Evolutionary conservation across 2,329 filamentous ascomycete species (phyloP), one percentile per base, ranked within the genome.

Genomic region (Scedosporium dehoogii): DNA sequence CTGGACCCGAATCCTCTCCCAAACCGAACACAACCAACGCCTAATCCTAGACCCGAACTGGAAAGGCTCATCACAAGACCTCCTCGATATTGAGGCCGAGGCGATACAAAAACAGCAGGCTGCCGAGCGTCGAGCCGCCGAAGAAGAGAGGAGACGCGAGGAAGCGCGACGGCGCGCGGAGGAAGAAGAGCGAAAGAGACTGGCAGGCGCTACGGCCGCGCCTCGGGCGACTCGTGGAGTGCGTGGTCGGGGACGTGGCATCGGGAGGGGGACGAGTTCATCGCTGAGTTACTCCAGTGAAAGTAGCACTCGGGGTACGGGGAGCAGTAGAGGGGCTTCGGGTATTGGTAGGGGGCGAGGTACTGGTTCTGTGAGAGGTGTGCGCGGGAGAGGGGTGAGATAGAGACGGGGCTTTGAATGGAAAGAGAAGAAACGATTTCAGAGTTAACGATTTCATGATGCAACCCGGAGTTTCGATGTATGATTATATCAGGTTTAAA

Each of bases 21-120:
- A 99, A 74, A 97, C 94, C 4, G 94, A 99, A 75, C 94, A 99
- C 75, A 97, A 96, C 72, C 92, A 97, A 73, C 87, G 94, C 25
- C 79, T 99, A 59, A 88, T 99, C 55, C 81, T 97, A 56, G 89
- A 96, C 70, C 90, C 91, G 1, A 81, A 85, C 63, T 99, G 93
- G 92, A 88, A 93, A 71, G 94, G 94, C 63, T 90, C 92, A 29
- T 90, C 85, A 4, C 86, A 92, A 70, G 94, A 99, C 75, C 75
- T 96, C 46, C 81, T 85, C n/a, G 91, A 96, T 64, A 84, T 92
- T 62, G 93, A 97, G 74, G 87, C 86, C 61, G 93, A 97, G 72
- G 86, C 86, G 3, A 73, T 86, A 12, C 78, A 87, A 65, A 86
- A 85, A 69, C 89, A 90, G 70, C 87, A 91, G 68, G 91, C 89